Percentiles rank a stretch among this genome's conserved stretches.
Conservation (phyloP, 805 yeast genomes). For the Barnettozyma californica region DNA sequence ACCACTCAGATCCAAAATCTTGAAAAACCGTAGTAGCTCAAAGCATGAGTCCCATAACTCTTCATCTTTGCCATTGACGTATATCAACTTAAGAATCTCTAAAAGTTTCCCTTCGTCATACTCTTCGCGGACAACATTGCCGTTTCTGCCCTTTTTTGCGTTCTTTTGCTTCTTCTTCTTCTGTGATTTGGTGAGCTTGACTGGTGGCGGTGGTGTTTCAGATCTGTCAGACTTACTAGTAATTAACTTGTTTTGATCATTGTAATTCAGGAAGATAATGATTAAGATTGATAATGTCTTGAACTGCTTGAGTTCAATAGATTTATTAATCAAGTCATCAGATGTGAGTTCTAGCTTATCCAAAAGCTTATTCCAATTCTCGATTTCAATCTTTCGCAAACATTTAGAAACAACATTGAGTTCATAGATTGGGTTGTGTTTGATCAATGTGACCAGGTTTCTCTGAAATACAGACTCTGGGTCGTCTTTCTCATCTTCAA, state of each 20-base stretch:
- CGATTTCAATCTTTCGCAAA: constrained; percentile 45
- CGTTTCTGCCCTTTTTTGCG: constrained; percentile 11
- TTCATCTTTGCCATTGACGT: constrained; percentile 24
- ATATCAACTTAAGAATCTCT: constrained; percentile 22
- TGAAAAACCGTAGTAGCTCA: constrained; percentile 28
- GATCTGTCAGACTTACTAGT: background rate
- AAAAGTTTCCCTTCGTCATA: constrained; percentile 14
- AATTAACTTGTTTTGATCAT: constrained; percentile 21
- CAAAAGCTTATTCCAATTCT: constrained; percentile 41
- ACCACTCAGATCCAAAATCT: constrained; percentile 24
- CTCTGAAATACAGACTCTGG: background rate
- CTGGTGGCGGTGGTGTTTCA: background rate
- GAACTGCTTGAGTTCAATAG: constrained; percentile 37
- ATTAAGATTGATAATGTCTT: constrained; percentile 42
- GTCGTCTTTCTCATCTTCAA: constrained; percentile 19
- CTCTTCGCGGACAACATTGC: constrained; percentile 8
- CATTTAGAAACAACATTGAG: constrained; percentile 40
- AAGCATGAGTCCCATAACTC: constrained; percentile 28
- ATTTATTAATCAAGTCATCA: constrained; percentile 34
- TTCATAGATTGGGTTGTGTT: constrained; percentile 19
- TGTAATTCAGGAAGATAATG: constrained; percentile 40
- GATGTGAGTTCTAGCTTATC: constrained; percentile 35
- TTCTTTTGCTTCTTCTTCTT: constrained; percentile 7
- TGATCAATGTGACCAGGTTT: constrained; percentile 18
- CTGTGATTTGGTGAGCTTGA: background rate